phyloP scores from a whole-genome alignment of 169 alveolate species.

The Plasmodium yoelii region DNA sequence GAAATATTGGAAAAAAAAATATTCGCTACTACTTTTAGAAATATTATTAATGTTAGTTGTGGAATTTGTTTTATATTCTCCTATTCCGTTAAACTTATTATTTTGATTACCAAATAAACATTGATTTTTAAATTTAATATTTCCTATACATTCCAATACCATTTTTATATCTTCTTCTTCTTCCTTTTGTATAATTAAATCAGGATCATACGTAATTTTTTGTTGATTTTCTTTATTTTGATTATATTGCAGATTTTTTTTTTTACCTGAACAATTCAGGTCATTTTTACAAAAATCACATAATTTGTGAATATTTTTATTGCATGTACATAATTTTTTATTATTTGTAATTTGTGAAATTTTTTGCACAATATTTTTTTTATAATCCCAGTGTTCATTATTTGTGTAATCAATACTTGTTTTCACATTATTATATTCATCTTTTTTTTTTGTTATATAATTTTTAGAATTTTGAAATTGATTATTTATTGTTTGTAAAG shows the following conservation, averaged over 20 bases:
- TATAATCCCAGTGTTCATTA: background rate
- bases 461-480: too few relatives aligned
- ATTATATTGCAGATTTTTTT: background rate
- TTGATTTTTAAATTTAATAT: constrained; percentile 36
- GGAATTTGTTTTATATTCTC: background rate
- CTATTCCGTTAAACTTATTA: background rate
- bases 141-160: constrained; percentile 72
- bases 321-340: background rate
- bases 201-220: constrained; percentile 21
- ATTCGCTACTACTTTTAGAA: background rate
- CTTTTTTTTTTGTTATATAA: background rate
- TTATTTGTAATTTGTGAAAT: background rate
- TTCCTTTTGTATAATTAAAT: constrained; percentile 43
- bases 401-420: background rate
- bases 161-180: constrained; percentile 72
- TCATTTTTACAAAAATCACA: background rate
- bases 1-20: background rate
- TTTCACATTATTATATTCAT: background rate
- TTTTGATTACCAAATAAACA: background rate
- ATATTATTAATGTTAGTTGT: background rate
- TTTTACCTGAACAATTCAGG: constrained; percentile 3
- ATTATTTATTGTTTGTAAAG: too few relatives aligned
- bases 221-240: background rate
- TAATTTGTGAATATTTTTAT: background rate
- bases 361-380: background rate